A percentile compares a stretch with the other conserved stretches of the same genome.
Evolutionary conservation across 108 stramenopile species (phyloP).

Genomic region (Skeletonema grethae): DNA sequence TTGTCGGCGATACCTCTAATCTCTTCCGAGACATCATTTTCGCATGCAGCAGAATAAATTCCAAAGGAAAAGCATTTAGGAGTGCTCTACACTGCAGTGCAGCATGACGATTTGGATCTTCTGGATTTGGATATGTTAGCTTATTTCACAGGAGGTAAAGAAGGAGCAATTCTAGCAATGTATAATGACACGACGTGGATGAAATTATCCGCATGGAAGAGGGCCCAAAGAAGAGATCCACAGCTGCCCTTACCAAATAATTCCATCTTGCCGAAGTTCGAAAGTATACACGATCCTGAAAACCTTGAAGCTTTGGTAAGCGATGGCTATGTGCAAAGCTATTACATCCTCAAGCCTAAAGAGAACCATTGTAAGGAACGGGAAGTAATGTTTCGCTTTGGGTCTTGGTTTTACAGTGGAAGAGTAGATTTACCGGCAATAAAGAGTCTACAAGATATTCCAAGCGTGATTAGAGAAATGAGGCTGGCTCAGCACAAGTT

Average conservation of each 20-base stretch:
- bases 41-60: constrained; percentile 56
- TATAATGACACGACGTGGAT: constrained; percentile 45
- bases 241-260: background rate
- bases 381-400: constrained; percentile 68
- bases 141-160: constrained; percentile 43
- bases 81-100: constrained; percentile 60
- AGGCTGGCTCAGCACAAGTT: constrained; percentile 66
- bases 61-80: constrained; percentile 58
- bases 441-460: constrained; percentile 50
- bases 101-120: constrained; percentile 69
- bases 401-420: constrained; percentile 72
- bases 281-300: background rate
- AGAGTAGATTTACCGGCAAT: constrained; percentile 55
- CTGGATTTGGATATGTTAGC: constrained; percentile 73
- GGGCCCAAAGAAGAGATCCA: background rate
- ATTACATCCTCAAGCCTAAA: constrained; percentile 50
- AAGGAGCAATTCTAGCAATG: constrained; percentile 35
- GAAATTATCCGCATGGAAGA: constrained; percentile 36
- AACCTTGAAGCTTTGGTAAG: constrained; percentile 33
- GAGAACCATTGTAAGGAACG: constrained; percentile 26
- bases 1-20: constrained; percentile 39
- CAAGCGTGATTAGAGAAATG: constrained; percentile 67
- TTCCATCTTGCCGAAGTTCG: background rate
- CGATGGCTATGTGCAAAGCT: constrained; percentile 67
- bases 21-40: constrained; percentile 56